phyloP scores from a whole-genome alignment of 2,329 filamentous ascomycete species.

The Scopulariopsis brevicaulis region DNA sequence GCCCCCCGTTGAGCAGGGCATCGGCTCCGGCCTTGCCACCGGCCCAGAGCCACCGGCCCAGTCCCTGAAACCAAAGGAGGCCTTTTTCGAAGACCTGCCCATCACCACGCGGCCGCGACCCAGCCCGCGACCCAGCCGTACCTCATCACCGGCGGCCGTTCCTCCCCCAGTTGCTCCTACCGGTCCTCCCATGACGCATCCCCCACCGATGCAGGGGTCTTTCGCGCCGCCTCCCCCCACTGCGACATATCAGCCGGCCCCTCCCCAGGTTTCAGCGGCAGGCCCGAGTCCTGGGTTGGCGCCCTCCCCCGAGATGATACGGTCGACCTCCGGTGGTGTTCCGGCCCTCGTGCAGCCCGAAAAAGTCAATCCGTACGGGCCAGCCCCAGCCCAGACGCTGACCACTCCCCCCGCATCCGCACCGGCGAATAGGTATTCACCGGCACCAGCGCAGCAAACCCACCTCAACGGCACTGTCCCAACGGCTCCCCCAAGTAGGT shows the following conservation, averaged over 20 bases:
- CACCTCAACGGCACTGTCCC: slow-evolving; percentile 26
- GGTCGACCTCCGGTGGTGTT: slow-evolving; percentile 12
- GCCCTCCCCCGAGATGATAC: slow-evolving; percentile 8
- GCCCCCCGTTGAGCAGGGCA: background rate
- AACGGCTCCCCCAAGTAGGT: slow-evolving; percentile 32
- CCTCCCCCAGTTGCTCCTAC: slow-evolving; percentile 12
- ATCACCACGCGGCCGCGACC: slow-evolving; percentile 49
- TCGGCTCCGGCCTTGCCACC: slow-evolving; percentile 16
- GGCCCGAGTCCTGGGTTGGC: slow-evolving; percentile 10
- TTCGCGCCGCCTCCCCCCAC: background rate
- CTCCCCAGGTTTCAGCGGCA: slow-evolving; percentile 1
- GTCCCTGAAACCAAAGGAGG: slow-evolving; percentile 29
- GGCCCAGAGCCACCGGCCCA: slow-evolving; percentile 21
- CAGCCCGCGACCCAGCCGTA: slow-evolving; percentile 38
- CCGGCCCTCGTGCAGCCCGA: slow-evolving; percentile 40
- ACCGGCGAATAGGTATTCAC: slow-evolving; percentile 46
- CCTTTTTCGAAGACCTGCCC: slow-evolving; percentile 73
- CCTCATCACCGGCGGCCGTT: slow-evolving; percentile 9
- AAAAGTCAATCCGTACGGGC: slow-evolving; percentile 40
- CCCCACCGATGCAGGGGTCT: background rate
- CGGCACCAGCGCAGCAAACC: slow-evolving; percentile 32
- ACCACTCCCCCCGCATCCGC: slow-evolving; percentile 19
- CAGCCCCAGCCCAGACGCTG: slow-evolving; percentile 23
- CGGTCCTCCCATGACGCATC: slow-evolving; percentile 14
- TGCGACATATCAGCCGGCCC: background rate